These are phyloP conservation scores for Suillus occidentalis DNA, from an alignment of 768 basidiomycete genomes.

Conservation along the genomic window DNA sequence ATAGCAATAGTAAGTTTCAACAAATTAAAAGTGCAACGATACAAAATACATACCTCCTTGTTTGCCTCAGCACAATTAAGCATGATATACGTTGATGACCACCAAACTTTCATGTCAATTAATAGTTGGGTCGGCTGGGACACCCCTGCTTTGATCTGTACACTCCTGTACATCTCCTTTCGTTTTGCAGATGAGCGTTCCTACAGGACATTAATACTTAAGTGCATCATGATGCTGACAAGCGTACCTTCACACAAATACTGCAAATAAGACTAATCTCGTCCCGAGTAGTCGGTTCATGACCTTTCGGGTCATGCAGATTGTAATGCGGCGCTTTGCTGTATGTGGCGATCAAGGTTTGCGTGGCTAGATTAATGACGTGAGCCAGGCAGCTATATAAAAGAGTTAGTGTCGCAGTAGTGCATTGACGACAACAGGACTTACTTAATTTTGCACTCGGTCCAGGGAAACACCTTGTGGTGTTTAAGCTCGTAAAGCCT, in stretches of 20 bases:
- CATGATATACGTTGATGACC: not conserved
- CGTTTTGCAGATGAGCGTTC: not conserved
- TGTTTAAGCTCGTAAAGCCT: too few relatives aligned
- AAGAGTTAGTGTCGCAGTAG: too few relatives aligned
- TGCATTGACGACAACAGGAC: too few relatives aligned
- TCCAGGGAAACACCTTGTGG: too few relatives aligned
- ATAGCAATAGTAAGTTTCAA: not conserved
- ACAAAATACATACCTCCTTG: not conserved
- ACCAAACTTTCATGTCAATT: not conserved
- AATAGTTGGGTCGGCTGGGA: not conserved
- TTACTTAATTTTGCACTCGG: too few relatives aligned
- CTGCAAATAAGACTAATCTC: not conserved
- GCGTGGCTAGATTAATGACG: not conserved
- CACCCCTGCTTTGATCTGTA: not conserved
- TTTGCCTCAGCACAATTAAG: not conserved
- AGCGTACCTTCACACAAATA: too few relatives aligned
- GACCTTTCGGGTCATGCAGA: not conserved
- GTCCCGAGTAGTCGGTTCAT: not conserved
- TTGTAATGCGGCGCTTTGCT: not conserved
- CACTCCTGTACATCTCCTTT: not conserved
- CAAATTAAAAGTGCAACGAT: not conserved
- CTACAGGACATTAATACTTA: not conserved
- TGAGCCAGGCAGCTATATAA: not conserved
- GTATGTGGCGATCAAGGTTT: not conserved
- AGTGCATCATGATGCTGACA: too few relatives aligned